phyloP scores from a whole-genome alignment of 2,329 filamentous ascomycete genomes.

The Alternaria hordeiaustralica region DNA sequence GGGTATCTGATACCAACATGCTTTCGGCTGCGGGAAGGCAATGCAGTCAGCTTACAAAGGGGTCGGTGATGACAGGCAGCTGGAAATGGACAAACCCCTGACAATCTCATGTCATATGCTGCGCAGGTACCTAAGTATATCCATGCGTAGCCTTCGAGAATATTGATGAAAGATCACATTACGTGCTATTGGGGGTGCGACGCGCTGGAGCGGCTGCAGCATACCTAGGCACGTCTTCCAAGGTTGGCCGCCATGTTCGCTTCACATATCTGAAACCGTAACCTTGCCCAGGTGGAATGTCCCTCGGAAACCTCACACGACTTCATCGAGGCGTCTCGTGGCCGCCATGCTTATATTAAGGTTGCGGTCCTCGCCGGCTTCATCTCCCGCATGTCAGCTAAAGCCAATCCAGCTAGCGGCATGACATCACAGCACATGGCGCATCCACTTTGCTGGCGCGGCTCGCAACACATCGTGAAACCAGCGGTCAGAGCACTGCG shows the following conservation, averaged over 20 bases:
- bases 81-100: not conserved
- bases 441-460: conserved; percentile 3
- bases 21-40: not conserved
- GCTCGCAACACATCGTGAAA: conserved; percentile 17
- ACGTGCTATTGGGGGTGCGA: not conserved
- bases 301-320: not conserved
- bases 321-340: not conserved
- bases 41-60: not conserved
- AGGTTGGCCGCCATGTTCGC: not conserved
- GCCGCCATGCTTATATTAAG: not conserved
- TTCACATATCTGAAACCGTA: not conserved
- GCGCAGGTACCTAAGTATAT: not conserved
- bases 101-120: not conserved
- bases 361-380: conserved; percentile 1
- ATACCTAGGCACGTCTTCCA: not conserved
- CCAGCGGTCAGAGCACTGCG: conserved; percentile 22
- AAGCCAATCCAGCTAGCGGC: not conserved
- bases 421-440: conserved; percentile 14
- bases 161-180: not conserved
- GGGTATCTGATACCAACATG: not conserved
- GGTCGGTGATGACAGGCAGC: not conserved
- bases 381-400: not conserved
- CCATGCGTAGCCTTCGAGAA: not conserved
- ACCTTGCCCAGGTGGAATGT: no score
- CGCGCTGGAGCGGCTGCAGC: not conserved